These are phyloP conservation scores for Clonostachys rosea DNA, from an alignment of 2,329 filamentous ascomycete genomes.

Conservation along the genomic window DNA sequence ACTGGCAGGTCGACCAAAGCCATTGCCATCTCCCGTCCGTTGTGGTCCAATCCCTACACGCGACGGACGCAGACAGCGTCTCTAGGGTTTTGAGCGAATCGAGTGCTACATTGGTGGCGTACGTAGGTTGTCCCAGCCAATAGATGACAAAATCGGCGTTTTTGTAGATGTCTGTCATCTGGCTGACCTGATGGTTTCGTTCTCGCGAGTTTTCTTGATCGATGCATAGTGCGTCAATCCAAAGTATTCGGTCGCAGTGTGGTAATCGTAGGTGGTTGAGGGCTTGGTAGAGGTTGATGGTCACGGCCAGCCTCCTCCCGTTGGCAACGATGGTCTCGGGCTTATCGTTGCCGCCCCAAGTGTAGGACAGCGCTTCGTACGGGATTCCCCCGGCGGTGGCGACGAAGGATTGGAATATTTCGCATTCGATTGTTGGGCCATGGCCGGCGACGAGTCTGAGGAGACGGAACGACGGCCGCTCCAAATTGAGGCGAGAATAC, in stretches of 20 bases:
- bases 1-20: not conserved
- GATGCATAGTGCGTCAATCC: conserved; percentile 8
- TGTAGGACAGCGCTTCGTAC: conserved; percentile 1
- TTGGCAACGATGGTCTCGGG: not conserved
- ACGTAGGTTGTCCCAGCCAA: conserved; percentile 3
- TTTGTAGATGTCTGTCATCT: conserved; percentile 4
- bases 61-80: not conserved
- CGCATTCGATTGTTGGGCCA: not conserved
- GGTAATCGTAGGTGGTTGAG: conserved; percentile 17
- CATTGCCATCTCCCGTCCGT: not conserved
- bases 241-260: conserved; percentile 15
- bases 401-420: not conserved
- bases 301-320: not conserved
- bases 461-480: not conserved
- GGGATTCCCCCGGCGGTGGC: not conserved
- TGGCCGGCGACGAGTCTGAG: not conserved
- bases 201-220: conserved; percentile 1
- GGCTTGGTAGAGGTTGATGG: conserved; percentile 5
- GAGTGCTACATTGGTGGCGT: not conserved
- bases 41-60: not conserved
- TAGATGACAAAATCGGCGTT: conserved; percentile 3
- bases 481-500: not conserved
- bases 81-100: not conserved
- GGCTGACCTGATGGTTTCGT: conserved; percentile 2
- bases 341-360: not conserved